Evolutionary conservation across 2,329 filamentous ascomycete genomes (phyloP), one percentile per base, ranked within the genome.

Genomic region (Aureobasidium subglaciale): DNA sequence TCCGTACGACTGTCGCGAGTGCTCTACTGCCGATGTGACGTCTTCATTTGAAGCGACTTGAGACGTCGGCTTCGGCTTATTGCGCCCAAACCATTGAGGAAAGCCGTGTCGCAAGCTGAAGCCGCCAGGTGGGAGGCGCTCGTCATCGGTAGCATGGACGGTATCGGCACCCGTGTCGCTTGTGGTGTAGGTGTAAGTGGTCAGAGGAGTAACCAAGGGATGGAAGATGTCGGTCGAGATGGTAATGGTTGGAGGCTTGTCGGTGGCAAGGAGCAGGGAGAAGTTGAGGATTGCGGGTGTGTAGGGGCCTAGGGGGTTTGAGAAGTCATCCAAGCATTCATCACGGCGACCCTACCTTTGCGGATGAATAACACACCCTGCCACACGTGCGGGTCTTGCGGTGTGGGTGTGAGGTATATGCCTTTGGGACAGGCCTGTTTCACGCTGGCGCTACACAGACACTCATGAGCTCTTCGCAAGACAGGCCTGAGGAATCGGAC

Each of bases 161-260:
- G 88, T 89, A 45, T 88, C 88, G 56, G 81, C 80, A 59, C 84
- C 85, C 59, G 87, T 82, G 32, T 87, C 83, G 56, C 87, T 85
- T 59, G 88, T 90, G 38, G 89, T 87, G 74, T 95, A 95, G 67
- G 89, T 93, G 72, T 96, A 95, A 3, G 90, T 96, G n/a, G 90
- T 96, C 59, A 95, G 78, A 34, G 93, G 91, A 7, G 91, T 90
- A 62, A 97, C 85, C 38, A 99, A 78, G 16, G 92, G 92, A 69
- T 99, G 92, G 70, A 97, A 99, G 62, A 97, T 86, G 68, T 97
- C 92, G 63, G 89, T 95, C 42, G 84, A 82, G 71, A 99, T 96
- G 55, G 86, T 92, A 61, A 99, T 83, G 16, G 91, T 77, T 9
- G 93, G 93, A 49, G 92, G 88, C 18, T 88, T 74, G 50, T 78